phyloP scores from a whole-genome alignment of 1,284 basidiomycete species.

The Anthracocystis walkeri region DNA sequence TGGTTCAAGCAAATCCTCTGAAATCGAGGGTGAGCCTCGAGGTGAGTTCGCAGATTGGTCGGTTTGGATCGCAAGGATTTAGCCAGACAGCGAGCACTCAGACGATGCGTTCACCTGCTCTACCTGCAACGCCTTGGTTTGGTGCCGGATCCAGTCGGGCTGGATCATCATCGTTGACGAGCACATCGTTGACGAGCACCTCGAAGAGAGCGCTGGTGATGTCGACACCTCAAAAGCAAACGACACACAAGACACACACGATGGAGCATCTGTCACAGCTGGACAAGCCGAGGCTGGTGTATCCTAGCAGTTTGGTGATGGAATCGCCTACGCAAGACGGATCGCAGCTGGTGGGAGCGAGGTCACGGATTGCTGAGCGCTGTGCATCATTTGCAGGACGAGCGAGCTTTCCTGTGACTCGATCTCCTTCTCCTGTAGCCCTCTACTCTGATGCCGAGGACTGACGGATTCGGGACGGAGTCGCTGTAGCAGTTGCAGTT shows the following conservation, averaged over 20 bases:
- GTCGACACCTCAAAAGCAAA: conserved; percentile 41
- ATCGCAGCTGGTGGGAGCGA: conserved; percentile 4
- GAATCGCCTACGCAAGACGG: conserved; percentile 32
- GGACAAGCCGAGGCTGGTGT: conserved; percentile 29
- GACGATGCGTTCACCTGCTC: conserved; percentile 6
- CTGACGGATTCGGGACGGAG: neutral
- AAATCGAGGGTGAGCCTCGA: conserved; percentile 4
- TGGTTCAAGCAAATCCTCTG: neutral
- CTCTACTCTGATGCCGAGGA: conserved; percentile 31
- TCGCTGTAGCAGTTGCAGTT: neutral
- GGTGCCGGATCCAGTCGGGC: conserved; percentile 1
- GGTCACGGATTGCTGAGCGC: conserved; percentile 15
- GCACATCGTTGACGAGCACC: neutral
- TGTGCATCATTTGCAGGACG: conserved; percentile 28
- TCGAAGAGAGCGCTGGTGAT: conserved; percentile 35
- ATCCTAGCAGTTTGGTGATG: conserved; percentile 33
- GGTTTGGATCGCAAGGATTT: conserved; percentile 11
- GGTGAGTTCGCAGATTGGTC: neutral
- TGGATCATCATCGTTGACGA: conserved; percentile 3
- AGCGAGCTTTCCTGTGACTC: conserved; percentile 18
- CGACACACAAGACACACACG: conserved; percentile 12
- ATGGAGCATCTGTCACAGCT: conserved; percentile 11
- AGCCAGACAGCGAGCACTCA: neutral
- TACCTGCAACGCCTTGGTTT: conserved; percentile 15
- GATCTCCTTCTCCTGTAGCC: conserved; percentile 28